A percentile compares a stretch with the other conserved stretches of the same genome.
Evolutionary conservation across 75 land plant genomes (phyloP).

Genomic region (Picea glauca): DNA sequence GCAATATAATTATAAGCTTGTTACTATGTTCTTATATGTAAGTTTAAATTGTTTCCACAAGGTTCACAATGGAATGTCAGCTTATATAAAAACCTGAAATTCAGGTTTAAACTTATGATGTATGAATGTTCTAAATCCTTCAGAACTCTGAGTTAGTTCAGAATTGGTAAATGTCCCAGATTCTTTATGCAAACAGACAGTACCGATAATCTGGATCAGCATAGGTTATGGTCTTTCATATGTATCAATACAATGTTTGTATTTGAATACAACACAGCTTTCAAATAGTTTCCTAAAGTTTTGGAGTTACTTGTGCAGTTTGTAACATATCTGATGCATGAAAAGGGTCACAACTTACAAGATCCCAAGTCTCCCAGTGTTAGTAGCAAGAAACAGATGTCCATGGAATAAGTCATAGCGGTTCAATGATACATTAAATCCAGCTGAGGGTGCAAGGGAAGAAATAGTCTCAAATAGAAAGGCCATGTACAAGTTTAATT

Average conservation of each 20-base stretch:
- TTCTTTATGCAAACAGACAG: neutral
- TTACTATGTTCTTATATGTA: too few species aligned
- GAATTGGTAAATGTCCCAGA: neutral
- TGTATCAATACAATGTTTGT: neutral
- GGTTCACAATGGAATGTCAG: neutral
- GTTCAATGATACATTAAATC: constrained; percentile 71
- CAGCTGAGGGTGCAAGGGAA: constrained; percentile 59
- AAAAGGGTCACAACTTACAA: constrained; percentile 53
- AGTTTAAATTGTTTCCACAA: neutral
- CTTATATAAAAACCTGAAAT: neutral
- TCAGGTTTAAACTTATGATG: neutral
- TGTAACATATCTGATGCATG: neutral
- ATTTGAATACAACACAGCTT: neutral
- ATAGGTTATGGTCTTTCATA: neutral
- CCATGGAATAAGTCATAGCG: constrained; percentile 97
- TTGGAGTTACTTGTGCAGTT: neutral
- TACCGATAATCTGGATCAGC: neutral
- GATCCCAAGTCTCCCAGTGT: constrained; percentile 79
- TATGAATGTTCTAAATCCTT: neutral
- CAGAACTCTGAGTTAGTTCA: neutral
- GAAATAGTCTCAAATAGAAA: constrained; percentile 81
- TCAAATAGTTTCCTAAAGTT: neutral
- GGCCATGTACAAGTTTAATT: constrained; percentile 67
- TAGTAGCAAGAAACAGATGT: constrained; percentile 75
- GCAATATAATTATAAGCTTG: too few species aligned